These are phyloP conservation scores for Acanthamoeba healyi DNA, from an alignment of 208 protist species.

Conservation along the genomic window DNA sequence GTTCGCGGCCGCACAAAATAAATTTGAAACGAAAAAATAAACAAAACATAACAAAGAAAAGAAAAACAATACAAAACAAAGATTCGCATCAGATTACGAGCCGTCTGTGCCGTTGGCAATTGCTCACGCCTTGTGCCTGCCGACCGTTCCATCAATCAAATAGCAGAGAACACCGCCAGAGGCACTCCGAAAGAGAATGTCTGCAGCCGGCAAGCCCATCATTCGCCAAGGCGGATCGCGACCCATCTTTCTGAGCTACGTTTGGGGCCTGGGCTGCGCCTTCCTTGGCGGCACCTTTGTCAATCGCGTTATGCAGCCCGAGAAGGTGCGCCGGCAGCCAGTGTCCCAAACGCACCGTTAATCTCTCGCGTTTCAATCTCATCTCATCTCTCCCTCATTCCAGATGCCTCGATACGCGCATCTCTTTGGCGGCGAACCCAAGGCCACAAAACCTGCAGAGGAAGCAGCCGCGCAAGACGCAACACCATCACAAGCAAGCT, in stretches of 20 bases:
- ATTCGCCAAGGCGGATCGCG: conserved; percentile 4
- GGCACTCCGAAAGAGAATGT: no score
- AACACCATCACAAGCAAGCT: neutral
- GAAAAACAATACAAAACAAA: neutral
- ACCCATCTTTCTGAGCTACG: conserved; percentile 20
- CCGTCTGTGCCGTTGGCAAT: no score
- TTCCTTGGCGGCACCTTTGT: conserved; percentile 44
- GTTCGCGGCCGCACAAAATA: neutral
- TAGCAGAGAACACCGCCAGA: no score
- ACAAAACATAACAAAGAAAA: neutral
- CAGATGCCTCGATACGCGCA: conserved; percentile 55
- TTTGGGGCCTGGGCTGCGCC: conserved; percentile 34
- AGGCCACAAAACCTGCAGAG: neutral
- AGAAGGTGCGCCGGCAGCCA: neutral
- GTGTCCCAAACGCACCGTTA: no score
- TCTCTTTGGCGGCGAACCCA: neutral
- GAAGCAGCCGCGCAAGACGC: neutral
- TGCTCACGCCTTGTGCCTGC: no score
- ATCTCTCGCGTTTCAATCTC: no score
- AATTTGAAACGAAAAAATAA: neutral
- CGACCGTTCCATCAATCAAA: no score
- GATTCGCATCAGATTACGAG: no score
- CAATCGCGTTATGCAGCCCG: conserved; percentile 22
- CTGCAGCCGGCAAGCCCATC: conserved; percentile 37
- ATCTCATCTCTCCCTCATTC: no score